Evolutionary conservation across 2,329 filamentous ascomycete species (phyloP).

Genomic region (Escovopsis weberi): DNA sequence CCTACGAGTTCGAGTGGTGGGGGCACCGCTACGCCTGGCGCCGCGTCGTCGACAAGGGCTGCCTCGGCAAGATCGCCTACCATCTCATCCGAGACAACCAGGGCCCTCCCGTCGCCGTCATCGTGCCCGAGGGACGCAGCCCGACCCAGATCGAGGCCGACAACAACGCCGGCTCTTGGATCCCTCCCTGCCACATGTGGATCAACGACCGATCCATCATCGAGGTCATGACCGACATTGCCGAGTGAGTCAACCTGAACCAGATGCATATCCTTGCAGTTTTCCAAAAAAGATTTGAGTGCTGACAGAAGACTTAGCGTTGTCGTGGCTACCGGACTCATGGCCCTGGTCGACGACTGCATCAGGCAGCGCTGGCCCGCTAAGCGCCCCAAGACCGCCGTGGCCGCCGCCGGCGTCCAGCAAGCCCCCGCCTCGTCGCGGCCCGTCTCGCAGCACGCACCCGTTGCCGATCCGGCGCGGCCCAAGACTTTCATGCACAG

Average conservation of each 20-base stretch:
- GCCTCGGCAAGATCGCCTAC: constrained; percentile 53
- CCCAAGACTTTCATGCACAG: constrained; percentile 4
- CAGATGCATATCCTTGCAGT: too few species aligned
- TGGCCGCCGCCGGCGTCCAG: constrained; percentile 1
- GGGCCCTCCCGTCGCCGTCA: constrained; percentile 56
- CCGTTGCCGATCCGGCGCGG: neutral
- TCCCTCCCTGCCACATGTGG: constrained; percentile 83
- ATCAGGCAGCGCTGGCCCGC: constrained; percentile 64
- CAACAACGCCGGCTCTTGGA: constrained; percentile 68
- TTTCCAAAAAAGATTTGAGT: neutral
- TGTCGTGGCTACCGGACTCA: constrained; percentile 77
- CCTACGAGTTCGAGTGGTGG: constrained; percentile 93
- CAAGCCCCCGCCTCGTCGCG: constrained; percentile 2
- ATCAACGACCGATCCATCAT: constrained; percentile 64
- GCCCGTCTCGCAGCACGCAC: neutral
- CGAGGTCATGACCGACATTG: constrained; percentile 59
- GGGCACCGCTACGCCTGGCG: constrained; percentile 75
- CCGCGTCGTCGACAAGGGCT: constrained; percentile 55
- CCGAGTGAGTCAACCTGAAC: constrained; percentile 59
- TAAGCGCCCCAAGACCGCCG: constrained; percentile 21
- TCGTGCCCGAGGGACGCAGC: constrained; percentile 66
- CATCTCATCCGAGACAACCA: constrained; percentile 59
- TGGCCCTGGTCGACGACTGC: constrained; percentile 79
- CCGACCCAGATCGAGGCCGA: constrained; percentile 58
- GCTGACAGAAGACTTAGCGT: constrained; percentile 38